These are phyloP conservation scores for Hymenoscyphus scutula DNA, from an alignment of 2,329 filamentous ascomycete genomes.

Conservation along the genomic window DNA sequence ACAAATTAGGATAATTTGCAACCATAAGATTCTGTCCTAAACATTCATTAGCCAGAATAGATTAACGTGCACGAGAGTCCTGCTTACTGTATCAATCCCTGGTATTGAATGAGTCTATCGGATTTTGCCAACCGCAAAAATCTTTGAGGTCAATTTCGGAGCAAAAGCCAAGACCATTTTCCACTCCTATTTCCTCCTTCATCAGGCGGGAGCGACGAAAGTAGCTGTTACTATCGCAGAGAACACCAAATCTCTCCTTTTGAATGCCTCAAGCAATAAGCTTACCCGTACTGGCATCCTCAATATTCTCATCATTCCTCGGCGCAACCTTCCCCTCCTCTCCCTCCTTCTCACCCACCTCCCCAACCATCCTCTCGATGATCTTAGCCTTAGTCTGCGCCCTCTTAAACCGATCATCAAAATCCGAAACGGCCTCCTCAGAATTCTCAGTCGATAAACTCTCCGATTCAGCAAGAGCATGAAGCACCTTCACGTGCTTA, in stretches of 20 bases:
- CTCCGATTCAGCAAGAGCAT: slow-evolving; percentile 74
- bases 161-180: too few species aligned
- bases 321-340: slow-evolving; percentile 11
- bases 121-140: too few species aligned
- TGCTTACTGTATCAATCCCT: too few species aligned
- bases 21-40: too few species aligned
- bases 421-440: slow-evolving; percentile 86
- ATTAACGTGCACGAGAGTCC: too few species aligned
- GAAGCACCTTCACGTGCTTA: slow-evolving; percentile 73
- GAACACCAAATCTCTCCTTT: neutral
- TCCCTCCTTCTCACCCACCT: slow-evolving; percentile 28
- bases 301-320: slow-evolving; percentile 43
- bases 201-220: neutral
- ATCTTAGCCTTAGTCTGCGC: slow-evolving; percentile 83
- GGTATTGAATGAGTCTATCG: too few species aligned
- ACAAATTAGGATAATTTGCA: too few species aligned
- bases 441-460: slow-evolving; percentile 78
- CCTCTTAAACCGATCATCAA: slow-evolving; percentile 83
- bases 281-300: slow-evolving; percentile 45
- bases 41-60: too few species aligned
- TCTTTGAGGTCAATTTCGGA: too few species aligned
- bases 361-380: slow-evolving; percentile 68
- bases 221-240: neutral
- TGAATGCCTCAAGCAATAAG: neutral
- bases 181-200: neutral